These are phyloP conservation scores for Salix arbutifolia DNA, from an alignment of 345 rosid genomes.

Conservation along the genomic window DNA sequence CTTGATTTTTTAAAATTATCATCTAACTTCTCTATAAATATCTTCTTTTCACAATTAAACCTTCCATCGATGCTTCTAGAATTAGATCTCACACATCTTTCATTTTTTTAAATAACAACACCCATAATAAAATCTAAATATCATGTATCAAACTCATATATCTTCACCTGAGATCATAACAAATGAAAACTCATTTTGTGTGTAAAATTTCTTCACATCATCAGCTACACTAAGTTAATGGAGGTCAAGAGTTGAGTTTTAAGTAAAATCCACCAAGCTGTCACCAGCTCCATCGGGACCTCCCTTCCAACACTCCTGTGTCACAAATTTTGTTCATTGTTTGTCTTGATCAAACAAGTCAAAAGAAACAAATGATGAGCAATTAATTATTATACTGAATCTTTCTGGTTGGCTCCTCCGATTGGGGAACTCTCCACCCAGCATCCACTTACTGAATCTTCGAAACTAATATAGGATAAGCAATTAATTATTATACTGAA, in stretches of 20 bases:
- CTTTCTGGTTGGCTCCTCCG: slow-evolving; percentile 40
- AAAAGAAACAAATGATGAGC: slow-evolving; percentile 19
- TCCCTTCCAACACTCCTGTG: slow-evolving; percentile 17
- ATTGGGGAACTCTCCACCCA: slow-evolving; percentile 37
- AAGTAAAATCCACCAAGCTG: slow-evolving; percentile 6
- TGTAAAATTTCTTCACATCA: too few species aligned
- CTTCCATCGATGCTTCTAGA: too few species aligned
- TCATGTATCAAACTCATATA: too few species aligned
- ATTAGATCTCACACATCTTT: too few species aligned
- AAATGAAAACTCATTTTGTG: too few species aligned
- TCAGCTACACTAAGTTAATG: neutral
- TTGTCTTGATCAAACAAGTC: slow-evolving; percentile 20
- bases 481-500: neutral
- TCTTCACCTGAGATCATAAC: too few species aligned
- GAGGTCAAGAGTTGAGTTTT: neutral
- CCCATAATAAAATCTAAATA: too few species aligned
- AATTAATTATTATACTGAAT: too few species aligned
- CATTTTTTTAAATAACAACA: too few species aligned
- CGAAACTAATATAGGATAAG: neutral
- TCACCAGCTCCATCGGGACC: slow-evolving; percentile 25
- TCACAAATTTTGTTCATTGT: neutral
- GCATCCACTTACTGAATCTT: slow-evolving; percentile 20
- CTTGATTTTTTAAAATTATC: too few species aligned
- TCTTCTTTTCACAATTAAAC: too few species aligned
- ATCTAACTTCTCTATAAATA: too few species aligned